Conservation (phyloP, 2,329 filamentous ascomycete genomes). For the Amylocarpus encephaloides region DNA sequence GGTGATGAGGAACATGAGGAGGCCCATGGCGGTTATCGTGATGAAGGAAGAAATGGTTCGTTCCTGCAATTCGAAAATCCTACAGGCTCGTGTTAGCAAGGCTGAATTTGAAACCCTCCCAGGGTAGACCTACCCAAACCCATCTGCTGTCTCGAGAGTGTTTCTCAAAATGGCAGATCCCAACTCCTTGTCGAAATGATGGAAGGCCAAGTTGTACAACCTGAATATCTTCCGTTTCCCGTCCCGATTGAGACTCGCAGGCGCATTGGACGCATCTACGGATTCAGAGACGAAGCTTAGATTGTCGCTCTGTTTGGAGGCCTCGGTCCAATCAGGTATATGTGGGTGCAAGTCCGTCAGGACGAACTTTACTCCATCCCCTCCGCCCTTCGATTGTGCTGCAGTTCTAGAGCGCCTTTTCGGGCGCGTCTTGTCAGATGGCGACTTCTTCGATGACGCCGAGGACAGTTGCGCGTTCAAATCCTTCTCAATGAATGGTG, state of each 20-base stretch:
- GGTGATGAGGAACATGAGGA: slow-evolving; percentile 45
- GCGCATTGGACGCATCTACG: slow-evolving; percentile 59
- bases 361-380: slow-evolving; percentile 49
- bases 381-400: slow-evolving; percentile 15
- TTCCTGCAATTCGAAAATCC: slow-evolving; percentile 70
- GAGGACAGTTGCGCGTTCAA: slow-evolving; percentile 44
- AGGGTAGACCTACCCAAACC: slow-evolving; percentile 44
- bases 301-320: slow-evolving; percentile 45
- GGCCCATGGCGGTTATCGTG: slow-evolving; percentile 45
- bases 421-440: slow-evolving; percentile 12
- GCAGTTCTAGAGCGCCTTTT: slow-evolving; percentile 17
- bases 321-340: slow-evolving; percentile 50
- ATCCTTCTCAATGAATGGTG: slow-evolving; percentile 53
- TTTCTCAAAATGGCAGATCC: slow-evolving; percentile 56
- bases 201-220: slow-evolving; percentile 68
- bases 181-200: slow-evolving; percentile 64
- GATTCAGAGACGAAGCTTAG: slow-evolving; percentile 53
- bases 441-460: slow-evolving; percentile 22
- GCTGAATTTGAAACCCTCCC: not conserved
- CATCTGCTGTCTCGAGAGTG: slow-evolving; percentile 58
- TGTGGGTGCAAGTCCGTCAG: slow-evolving; percentile 63
- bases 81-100: slow-evolving; percentile 16
- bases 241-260: slow-evolving; percentile 40
- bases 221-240: slow-evolving; percentile 52
- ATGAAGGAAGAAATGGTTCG: slow-evolving; percentile 50